Evolutionary conservation across 257 asterid genomes (phyloP).

Genomic region (Solanum lignicaule): DNA sequence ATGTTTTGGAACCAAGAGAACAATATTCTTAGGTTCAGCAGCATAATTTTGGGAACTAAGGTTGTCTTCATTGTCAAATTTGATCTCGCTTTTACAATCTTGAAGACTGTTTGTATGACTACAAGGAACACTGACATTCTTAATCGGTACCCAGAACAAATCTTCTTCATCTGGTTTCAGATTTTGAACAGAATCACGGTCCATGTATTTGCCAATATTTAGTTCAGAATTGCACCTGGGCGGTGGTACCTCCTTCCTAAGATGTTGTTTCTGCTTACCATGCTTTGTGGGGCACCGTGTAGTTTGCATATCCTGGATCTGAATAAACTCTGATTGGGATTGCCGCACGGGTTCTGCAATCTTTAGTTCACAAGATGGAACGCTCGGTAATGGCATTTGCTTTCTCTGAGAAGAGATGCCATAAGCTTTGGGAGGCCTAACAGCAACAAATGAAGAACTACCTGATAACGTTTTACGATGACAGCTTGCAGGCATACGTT

Average conservation of each 20-base stretch:
- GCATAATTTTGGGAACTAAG: constrained; percentile 14
- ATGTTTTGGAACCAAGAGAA: constrained; percentile 37
- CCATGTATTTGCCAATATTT: constrained; percentile 22
- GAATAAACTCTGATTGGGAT: constrained; percentile 27
- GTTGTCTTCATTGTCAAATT: constrained; percentile 12
- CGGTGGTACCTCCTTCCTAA: constrained; percentile 19
- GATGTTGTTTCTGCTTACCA: constrained; percentile 22
- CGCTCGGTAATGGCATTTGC: constrained; percentile 12
- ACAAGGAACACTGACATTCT: constrained; percentile 13
- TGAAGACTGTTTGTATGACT: constrained; percentile 13
- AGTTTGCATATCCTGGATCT: constrained; percentile 22
- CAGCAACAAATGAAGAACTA: constrained; percentile 19
- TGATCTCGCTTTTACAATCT: constrained; percentile 16
- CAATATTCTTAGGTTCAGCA: constrained; percentile 24
- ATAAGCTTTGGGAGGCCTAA: constrained; percentile 24
- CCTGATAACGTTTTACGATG: constrained; percentile 30
- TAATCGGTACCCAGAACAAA: constrained; percentile 14
- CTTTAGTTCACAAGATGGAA: constrained; percentile 16
- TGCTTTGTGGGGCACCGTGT: constrained; percentile 17
- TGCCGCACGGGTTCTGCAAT: constrained; percentile 7
- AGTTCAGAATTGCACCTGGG: constrained; percentile 10
- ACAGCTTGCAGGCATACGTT: constrained; percentile 48
- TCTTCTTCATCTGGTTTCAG: constrained; percentile 16
- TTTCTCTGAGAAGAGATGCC: constrained; percentile 15
- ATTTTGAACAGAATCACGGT: constrained; percentile 23